Evolutionary conservation across 371 early-diverging fungal species (phyloP).

Genomic region (Conidiobolus incongruus): DNA sequence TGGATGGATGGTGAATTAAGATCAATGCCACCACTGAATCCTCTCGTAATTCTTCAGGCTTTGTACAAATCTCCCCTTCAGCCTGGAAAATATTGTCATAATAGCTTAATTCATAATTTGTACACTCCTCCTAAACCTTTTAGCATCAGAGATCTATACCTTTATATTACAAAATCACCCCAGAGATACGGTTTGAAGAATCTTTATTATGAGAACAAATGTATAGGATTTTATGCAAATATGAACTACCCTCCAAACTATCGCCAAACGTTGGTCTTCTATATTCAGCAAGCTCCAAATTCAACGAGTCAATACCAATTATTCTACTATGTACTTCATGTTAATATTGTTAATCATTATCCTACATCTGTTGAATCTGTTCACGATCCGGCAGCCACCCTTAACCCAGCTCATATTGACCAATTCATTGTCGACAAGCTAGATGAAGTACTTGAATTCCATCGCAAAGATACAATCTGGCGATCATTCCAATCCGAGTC

Average conservation of each 20-base stretch:
- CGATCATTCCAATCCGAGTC: background rate
- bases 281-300: too few relatives aligned
- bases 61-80: background rate
- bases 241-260: too few relatives aligned
- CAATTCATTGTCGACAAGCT: background rate
- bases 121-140: background rate
- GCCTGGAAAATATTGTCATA: background rate
- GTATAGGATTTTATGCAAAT: conserved; percentile 1
- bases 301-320: too few relatives aligned
- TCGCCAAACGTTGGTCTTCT: too few relatives aligned
- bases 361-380: too few relatives aligned
- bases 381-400: too few relatives aligned
- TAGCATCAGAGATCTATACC: background rate
- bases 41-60: background rate
- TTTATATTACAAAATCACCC: background rate
- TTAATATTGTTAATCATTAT: too few relatives aligned
- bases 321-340: too few relatives aligned
- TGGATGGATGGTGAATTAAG: conserved; percentile 1
- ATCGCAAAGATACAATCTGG: background rate
- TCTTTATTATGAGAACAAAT: background rate
- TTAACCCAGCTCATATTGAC: too few relatives aligned
- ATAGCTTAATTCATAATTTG: background rate
- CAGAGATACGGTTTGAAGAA: background rate
- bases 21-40: background rate
- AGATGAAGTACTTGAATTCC: background rate